phyloP scores from a whole-genome alignment of 768 basidiomycete species.

The Postia placenta region DNA sequence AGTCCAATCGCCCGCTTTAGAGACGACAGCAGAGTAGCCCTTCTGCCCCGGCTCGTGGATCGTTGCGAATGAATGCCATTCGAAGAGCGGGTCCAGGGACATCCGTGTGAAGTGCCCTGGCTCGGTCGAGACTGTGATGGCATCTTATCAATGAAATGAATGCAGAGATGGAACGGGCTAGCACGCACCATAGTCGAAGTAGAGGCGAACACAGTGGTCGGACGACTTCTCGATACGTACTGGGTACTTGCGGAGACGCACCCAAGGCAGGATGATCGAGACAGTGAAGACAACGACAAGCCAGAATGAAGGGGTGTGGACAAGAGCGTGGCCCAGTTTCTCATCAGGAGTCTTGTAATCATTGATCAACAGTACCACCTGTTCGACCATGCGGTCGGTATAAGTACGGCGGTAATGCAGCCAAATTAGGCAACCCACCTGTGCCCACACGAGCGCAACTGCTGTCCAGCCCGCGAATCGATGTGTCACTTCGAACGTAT shows the following conservation, averaged over 20 bases:
- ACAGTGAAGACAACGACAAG: conserved; percentile 45
- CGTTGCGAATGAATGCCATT: conserved; percentile 57
- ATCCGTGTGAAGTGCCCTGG: conserved; percentile 31
- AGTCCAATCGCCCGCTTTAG: conserved; percentile 58
- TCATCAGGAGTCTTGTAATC: conserved; percentile 38
- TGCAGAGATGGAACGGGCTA: conserved; percentile 14
- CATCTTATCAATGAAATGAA: conserved; percentile 14
- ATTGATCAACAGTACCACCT: conserved; percentile 47
- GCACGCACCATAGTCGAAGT: conserved; percentile 50
- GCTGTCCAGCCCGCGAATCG: conserved; percentile 54
- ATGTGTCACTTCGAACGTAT: conserved; percentile 50
- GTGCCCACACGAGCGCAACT: conserved; percentile 48
- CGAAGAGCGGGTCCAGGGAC: conserved; percentile 40
- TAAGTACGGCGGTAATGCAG: neutral
- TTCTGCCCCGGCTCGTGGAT: conserved; percentile 34
- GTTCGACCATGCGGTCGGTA: conserved; percentile 16
- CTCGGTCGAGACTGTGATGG: conserved; percentile 22
- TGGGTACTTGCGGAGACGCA: conserved; percentile 48
- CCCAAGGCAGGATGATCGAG: conserved; percentile 56
- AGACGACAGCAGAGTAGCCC: conserved; percentile 50
- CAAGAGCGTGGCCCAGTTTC: conserved; percentile 37
- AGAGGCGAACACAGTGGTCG: conserved; percentile 48
- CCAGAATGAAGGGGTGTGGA: conserved; percentile 48
- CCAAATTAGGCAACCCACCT: conserved; percentile 30
- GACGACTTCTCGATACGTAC: conserved; percentile 49